Base-by-base conservation (phyloP, 305 asterid species). In the Rubia peregrina region DNA sequence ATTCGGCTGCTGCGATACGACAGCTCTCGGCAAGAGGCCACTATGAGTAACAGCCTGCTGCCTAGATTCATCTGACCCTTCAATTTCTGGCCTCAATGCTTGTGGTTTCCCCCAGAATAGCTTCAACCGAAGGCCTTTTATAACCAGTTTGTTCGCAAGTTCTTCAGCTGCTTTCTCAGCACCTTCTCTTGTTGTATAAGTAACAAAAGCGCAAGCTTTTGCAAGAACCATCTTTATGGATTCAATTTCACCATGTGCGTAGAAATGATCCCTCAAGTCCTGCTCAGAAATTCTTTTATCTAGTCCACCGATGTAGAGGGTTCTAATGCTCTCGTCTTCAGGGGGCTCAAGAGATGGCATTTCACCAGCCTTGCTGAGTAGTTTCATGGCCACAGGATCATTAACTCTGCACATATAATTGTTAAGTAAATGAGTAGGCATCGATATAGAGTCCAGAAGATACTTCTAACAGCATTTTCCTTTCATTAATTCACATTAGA, bases 321-420 rank as follows among this genome's bases (percentile, higher is more conserved):
- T 89, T 82, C 94, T 87, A 71, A 93, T 90, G 87, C 86, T 85
- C 82, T 88, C 95, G 19, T 93, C 98, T 1, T 93, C 96, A 13
- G 98, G 97, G 63, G 97, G 96, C 84, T 90, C 97, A 74, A 93
- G 73, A 26, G 97, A 83, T 73, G 98, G 98, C 98, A 90, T 93
- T 80, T 93, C 98, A 67, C 97, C 98, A 22, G 98, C 98, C 85
- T 90, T 93, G 79, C 78, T 79, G 42, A 93, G 92, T 49, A 93
- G 88, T 85, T 90, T 93, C 85, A 87, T 6, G 14, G 98, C 98
- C 80, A 93, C 98, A 19, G 97, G 97, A 79, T 93, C 98, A 59
- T 93, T 93, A 46, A 93, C 84, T 69, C 97, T 93, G 88, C 79
- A 85, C 51, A 76, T 9, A 22, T 71, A 69, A 51, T 70, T 36